Conservation (phyloP, 2,329 filamentous ascomycete genomes). For the Fusarium hainanense region DNA sequence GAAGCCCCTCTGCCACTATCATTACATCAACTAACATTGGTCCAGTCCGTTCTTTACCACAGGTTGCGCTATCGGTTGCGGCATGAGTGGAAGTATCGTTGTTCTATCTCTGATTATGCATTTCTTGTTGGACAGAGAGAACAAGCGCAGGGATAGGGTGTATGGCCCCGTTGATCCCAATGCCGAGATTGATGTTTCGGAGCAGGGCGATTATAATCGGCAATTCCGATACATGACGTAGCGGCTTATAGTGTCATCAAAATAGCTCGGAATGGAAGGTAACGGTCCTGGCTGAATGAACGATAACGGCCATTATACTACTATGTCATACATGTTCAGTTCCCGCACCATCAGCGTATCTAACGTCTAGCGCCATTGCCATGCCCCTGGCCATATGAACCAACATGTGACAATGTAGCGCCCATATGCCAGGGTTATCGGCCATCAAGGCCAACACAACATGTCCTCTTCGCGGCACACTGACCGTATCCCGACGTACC, state of each 20-base stretch:
- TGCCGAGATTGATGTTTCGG: not conserved
- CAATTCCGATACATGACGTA: constrained; percentile 24
- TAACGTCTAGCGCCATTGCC: not conserved
- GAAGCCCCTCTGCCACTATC: fast-evolving
- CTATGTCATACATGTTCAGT: not conserved
- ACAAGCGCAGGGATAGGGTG: not conserved
- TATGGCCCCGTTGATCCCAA: not conserved
- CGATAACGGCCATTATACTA: fast-evolving
- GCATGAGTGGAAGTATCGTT: constrained; percentile 1
- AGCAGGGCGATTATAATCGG: not conserved
- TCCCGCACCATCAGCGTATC: fast-evolving
- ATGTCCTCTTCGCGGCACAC: constrained; percentile 1
- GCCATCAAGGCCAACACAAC: not conserved
- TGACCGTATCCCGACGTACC: not conserved
- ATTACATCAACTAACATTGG: not conserved
- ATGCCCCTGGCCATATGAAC: constrained; percentile 22
- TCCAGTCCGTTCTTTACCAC: constrained; percentile 17
- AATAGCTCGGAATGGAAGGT: no score
- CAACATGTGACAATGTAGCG: constrained; percentile 19
- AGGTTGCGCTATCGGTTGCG: constrained; percentile 32
- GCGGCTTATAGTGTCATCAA: no score
- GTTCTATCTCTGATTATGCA: constrained; percentile 18
- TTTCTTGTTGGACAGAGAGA: constrained; percentile 16
- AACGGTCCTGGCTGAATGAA: no score
- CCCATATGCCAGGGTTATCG: constrained; percentile 13